Percentiles rank a stretch among this genome's conserved stretches.
Evolutionary conservation across 225 moss, liverwort and hornwort species (phyloP).

Genomic region (Marchantia polymorpha): DNA sequence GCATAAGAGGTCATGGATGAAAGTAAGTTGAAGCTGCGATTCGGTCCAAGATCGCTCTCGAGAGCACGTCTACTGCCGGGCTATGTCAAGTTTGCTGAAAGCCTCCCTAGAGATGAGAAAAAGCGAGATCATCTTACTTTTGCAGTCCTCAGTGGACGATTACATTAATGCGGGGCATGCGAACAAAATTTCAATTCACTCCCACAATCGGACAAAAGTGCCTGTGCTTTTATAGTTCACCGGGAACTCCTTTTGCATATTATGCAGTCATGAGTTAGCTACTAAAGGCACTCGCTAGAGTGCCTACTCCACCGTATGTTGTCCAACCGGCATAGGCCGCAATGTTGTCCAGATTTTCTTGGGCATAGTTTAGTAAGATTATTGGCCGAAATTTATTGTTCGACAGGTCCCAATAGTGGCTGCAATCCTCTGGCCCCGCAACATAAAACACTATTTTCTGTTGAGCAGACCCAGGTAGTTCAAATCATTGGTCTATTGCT

Average conservation of each 20-base stretch:
- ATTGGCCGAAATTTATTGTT: background rate
- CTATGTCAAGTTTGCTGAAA: background rate
- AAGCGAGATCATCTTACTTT: no score
- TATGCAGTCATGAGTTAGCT: background rate
- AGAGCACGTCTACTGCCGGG: background rate
- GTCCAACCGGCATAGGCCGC: background rate
- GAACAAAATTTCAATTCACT: background rate
- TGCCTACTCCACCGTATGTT: no score
- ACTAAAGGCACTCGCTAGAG: background rate
- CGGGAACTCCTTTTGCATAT: background rate
- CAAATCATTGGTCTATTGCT: background rate
- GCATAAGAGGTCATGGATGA: background rate
- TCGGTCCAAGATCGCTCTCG: background rate
- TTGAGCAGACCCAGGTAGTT: background rate
- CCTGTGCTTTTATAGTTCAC: slow-evolving; percentile 1
- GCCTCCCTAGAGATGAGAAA: no score
- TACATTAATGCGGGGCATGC: no score
- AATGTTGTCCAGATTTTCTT: background rate
- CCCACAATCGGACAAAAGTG: background rate
- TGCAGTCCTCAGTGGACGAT: no score
- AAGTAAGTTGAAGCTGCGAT: background rate
- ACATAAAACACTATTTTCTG: background rate
- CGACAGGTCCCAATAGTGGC: background rate
- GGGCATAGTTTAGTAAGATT: background rate
- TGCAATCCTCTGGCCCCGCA: background rate